phyloP scores from a whole-genome alignment of 306 rosid genomes.

The Morella rubra region DNA sequence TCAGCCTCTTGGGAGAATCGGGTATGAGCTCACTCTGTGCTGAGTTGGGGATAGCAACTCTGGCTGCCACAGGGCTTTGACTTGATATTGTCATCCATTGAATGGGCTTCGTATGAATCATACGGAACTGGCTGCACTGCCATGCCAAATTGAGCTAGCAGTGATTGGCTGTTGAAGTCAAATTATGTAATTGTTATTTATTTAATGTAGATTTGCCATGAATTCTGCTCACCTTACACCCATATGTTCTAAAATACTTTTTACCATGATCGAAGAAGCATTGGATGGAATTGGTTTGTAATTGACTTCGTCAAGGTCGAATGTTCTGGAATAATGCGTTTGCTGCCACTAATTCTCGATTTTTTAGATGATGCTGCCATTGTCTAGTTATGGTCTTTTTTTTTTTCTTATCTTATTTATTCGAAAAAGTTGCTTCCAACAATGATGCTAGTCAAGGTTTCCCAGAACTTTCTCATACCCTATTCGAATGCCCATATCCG shows the following conservation, averaged over 20 bases:
- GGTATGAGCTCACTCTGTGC: slow-evolving; percentile 55
- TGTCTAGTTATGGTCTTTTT: background rate
- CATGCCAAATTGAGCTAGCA: background rate
- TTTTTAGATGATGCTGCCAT: background rate
- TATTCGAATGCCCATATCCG: too few species aligned
- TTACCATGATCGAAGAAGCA: background rate
- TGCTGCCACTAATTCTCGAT: background rate
- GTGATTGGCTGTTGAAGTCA: background rate
- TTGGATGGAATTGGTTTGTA: background rate
- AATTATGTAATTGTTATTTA: background rate
- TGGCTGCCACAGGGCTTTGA: slow-evolving; percentile 50
- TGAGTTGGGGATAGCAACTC: slow-evolving; percentile 63
- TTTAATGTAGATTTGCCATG: background rate
- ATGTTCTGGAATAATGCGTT: background rate
- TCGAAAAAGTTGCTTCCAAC: background rate
- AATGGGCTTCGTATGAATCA: slow-evolving; percentile 6
- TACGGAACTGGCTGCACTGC: background rate
- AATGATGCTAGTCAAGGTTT: background rate
- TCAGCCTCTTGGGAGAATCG: slow-evolving; percentile 81
- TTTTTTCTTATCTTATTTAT: background rate
- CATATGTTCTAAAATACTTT: background rate
- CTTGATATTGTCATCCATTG: background rate
- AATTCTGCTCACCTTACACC: background rate
- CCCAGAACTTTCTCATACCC: background rate
- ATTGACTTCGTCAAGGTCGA: background rate